Evolutionary conservation across 495 filamentous ascomycete genomes (phyloP).

Genomic region (Entonaema liquescens): DNA sequence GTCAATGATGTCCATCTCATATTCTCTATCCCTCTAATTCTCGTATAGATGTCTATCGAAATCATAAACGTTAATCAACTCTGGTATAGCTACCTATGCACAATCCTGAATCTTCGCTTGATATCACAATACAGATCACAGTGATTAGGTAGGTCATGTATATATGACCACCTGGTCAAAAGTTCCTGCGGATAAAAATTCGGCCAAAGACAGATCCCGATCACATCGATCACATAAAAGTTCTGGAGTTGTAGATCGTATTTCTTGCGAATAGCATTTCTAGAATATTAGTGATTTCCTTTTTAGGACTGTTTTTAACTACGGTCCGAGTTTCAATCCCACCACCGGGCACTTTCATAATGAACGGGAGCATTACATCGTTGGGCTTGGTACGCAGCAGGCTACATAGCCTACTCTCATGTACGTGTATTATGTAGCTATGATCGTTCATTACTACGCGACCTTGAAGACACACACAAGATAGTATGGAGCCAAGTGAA

Average conservation of each 20-base stretch:
- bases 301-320: conserved; percentile 25
- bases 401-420: conserved; percentile 1
- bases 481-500: conserved; percentile 5
- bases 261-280: conserved; percentile 16
- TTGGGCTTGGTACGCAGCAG: not conserved
- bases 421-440: not conserved
- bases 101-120: not conserved
- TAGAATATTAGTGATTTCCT: conserved; percentile 27
- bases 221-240: not conserved
- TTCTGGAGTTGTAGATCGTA: conserved; percentile 9
- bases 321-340: conserved; percentile 13
- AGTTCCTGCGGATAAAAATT: not conserved
- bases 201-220: not conserved
- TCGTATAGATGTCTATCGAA: not conserved
- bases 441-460: not conserved
- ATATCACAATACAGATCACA: not conserved
- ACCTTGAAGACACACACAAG: conserved; percentile 1
- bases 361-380: conserved; percentile 4
- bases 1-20: not conserved
- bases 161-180: not conserved
- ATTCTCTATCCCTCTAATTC: not conserved
- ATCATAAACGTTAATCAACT: not conserved
- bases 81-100: no score
- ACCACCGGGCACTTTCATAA: conserved; percentile 4
- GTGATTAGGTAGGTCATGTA: no score